A percentile compares a stretch with the other conserved stretches of the same genome.
Conservation (phyloP, 2,329 filamentous ascomycete genomes). For the Neonectria neomacrospora region DNA sequence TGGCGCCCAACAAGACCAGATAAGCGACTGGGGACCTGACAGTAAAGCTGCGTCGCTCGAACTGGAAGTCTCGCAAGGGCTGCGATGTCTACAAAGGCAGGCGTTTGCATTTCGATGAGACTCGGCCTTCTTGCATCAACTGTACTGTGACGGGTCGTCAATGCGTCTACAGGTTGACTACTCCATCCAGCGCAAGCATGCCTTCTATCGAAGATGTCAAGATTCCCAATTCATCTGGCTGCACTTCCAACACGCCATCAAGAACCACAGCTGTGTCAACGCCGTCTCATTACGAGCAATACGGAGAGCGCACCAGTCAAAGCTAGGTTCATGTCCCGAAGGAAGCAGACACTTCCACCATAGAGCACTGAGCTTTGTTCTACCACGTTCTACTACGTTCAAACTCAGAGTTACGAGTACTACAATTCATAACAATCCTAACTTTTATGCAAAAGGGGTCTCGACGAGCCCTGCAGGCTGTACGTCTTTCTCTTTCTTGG, state of each 20-base stretch:
- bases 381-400: too few species aligned
- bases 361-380: conserved; percentile 23
- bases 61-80: conserved; percentile 32
- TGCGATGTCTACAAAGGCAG: conserved; percentile 29
- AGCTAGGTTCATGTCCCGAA: neutral
- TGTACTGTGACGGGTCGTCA: conserved; percentile 21
- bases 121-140: conserved; percentile 20
- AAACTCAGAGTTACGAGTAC: too few species aligned
- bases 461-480: too few species aligned
- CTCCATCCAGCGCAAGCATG: neutral
- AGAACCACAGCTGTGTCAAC: neutral
- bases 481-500: too few species aligned
- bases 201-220: neutral
- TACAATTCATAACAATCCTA: too few species aligned
- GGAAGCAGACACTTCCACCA: conserved; percentile 12
- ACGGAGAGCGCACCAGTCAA: too few species aligned
- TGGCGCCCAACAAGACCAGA: neutral
- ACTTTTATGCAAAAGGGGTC: too few species aligned
- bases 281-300: neutral
- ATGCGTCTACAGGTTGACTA: neutral
- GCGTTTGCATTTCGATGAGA: conserved; percentile 32
- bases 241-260: neutral
- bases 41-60: conserved; percentile 20
- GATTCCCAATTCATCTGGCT: neutral
- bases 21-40: neutral